These are phyloP conservation scores for Corrigiola litoralis DNA, from an alignment of 179 eudicot species.

Conservation along the genomic window DNA sequence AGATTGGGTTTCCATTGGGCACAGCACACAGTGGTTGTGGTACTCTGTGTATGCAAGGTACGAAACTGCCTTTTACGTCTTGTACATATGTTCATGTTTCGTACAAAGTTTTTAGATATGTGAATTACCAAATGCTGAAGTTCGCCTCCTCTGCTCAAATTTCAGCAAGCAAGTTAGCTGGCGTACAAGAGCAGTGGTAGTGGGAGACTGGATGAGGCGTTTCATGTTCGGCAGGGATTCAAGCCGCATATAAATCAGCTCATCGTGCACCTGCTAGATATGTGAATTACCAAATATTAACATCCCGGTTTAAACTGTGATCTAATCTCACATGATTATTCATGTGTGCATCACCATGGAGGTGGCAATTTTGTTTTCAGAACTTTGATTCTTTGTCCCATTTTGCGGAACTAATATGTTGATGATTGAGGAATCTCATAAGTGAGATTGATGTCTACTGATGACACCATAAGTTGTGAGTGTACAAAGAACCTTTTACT, in stretches of 20 bases:
- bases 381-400: too few relatives aligned
- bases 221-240: conserved; percentile 88
- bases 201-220: conserved; percentile 81
- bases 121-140: not conserved
- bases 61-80: not conserved
- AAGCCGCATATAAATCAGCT: conserved; percentile 47
- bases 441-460: too few relatives aligned
- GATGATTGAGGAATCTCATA: too few relatives aligned
- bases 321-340: too few relatives aligned
- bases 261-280: not conserved
- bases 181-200: conserved; percentile 89
- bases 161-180: conserved; percentile 95
- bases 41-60: conserved; percentile 95
- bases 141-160: not conserved
- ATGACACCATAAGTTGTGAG: too few relatives aligned
- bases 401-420: too few relatives aligned
- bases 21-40: conserved; percentile 92
- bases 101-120: too few relatives aligned
- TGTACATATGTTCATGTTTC: not conserved
- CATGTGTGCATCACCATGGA: too few relatives aligned
- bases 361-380: too few relatives aligned
- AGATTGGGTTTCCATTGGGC: conserved; percentile 93
- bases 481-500: too few relatives aligned
- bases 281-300: too few relatives aligned
- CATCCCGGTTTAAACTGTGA: too few relatives aligned